These are phyloP conservation scores for Venturia oleaginea DNA, from an alignment of 2,329 filamentous ascomycete species.

Conservation along the genomic window DNA sequence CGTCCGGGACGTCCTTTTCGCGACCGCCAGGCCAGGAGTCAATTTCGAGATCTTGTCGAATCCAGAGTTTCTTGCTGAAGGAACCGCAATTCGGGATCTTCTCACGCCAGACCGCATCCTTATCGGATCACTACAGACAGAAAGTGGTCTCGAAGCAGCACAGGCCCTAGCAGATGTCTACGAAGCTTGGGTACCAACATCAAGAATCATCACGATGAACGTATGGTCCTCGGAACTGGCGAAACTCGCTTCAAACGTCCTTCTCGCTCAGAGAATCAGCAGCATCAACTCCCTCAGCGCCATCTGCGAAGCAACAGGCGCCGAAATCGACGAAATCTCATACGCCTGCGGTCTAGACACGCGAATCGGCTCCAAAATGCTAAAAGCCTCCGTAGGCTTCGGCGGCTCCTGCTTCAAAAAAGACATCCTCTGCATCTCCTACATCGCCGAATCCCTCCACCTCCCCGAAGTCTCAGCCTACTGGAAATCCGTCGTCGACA, in stretches of 20 bases:
- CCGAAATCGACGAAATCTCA: constrained; percentile 62
- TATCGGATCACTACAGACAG: constrained; percentile 59
- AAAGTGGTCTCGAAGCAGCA: constrained; percentile 52
- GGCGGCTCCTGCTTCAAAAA: constrained; percentile 76
- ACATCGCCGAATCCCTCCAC: constrained; percentile 60
- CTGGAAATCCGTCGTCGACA: constrained; percentile 62
- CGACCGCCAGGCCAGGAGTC: constrained; percentile 52
- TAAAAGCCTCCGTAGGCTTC: constrained; percentile 69
- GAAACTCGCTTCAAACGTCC: constrained; percentile 69
- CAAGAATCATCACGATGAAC: constrained; percentile 61
- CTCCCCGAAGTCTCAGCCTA: constrained; percentile 64
- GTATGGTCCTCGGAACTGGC: constrained; percentile 69
- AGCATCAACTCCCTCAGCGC: constrained; percentile 75
- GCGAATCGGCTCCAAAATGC: constrained; percentile 59
- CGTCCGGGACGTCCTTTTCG: constrained; percentile 53
- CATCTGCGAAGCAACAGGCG: constrained; percentile 65
- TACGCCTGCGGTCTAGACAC: constrained; percentile 58
- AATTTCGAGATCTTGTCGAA: constrained; percentile 70
- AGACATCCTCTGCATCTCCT: constrained; percentile 65
- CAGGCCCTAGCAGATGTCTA: constrained; percentile 57
- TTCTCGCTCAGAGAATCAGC: constrained; percentile 70
- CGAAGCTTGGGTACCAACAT: constrained; percentile 57
- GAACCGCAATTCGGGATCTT: constrained; percentile 63
- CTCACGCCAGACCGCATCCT: constrained; percentile 62
- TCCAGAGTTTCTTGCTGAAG: constrained; percentile 70